Percentiles rank a stretch among this genome's conserved stretches.
Conservation (phyloP, 116 monocot genomes). For the Thalassia testudinum region DNA sequence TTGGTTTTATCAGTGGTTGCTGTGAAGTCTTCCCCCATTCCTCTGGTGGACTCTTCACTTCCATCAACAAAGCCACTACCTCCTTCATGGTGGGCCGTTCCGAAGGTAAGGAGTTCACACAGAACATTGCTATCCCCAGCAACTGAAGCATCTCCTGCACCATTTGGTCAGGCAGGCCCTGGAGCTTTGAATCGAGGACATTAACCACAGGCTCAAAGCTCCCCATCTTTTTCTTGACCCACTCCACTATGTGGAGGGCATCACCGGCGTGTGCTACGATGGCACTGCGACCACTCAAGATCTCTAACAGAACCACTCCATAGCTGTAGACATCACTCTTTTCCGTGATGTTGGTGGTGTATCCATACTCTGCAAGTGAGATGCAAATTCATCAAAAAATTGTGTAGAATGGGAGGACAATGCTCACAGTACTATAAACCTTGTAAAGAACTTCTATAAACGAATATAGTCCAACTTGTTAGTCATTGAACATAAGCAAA, state of each 20-base stretch:
- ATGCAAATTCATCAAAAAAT: too few species aligned
- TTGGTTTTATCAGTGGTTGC: constrained; percentile 57
- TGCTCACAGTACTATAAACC: too few species aligned
- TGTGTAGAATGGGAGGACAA: too few species aligned
- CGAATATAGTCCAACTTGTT: too few species aligned
- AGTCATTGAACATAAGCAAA: too few species aligned
- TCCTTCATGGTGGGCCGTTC: constrained; percentile 93
- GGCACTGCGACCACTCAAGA: constrained; percentile 54
- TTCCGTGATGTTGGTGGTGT: constrained; percentile 81
- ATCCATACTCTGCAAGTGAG: constrained; percentile 56
- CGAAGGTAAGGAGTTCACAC: constrained; percentile 54
- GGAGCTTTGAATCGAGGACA: constrained; percentile 53
- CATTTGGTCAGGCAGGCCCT: constrained; percentile 52
- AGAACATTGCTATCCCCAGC: constrained; percentile 85
- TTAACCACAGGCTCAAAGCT: constrained; percentile 52
- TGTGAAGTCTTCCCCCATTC: constrained; percentile 66
- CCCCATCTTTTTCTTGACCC: constrained; percentile 74
- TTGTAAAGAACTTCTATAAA: too few species aligned
- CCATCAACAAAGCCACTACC: constrained; percentile 73
- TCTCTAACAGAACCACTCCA: constrained; percentile 84
- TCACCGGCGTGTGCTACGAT: constrained; percentile 33
- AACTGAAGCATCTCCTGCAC: constrained; percentile 90
- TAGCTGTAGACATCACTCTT: constrained; percentile 98
- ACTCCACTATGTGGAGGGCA: constrained; percentile 63
- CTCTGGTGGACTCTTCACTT: constrained; percentile 78